Conservation (phyloP, 2,329 filamentous ascomycete species). For the Microdochium trichocladiopsis region DNA sequence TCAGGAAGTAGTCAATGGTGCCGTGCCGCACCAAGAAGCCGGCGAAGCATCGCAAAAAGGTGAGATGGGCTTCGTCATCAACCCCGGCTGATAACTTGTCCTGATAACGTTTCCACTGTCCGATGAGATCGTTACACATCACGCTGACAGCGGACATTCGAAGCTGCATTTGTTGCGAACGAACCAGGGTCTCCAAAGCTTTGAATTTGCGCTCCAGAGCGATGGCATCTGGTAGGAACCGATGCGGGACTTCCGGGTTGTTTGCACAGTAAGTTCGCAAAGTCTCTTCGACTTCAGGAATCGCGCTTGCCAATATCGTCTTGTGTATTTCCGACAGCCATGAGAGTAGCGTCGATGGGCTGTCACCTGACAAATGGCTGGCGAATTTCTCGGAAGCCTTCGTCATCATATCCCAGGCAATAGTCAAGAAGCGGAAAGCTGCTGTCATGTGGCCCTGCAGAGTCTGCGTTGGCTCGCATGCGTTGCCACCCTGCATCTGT, state of each 20-base stretch:
- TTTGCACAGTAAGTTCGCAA: slow-evolving; percentile 21
- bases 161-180: slow-evolving; percentile 84
- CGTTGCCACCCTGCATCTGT: slow-evolving; percentile 5
- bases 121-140: slow-evolving; percentile 65
- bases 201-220: slow-evolving; percentile 63
- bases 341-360: slow-evolving; percentile 27
- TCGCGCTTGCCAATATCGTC: slow-evolving; percentile 27
- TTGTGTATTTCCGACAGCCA: slow-evolving; percentile 37
- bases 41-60: slow-evolving; percentile 59
- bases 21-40: slow-evolving; percentile 62
- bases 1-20: slow-evolving; percentile 80
- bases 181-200: slow-evolving; percentile 64
- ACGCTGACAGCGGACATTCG: slow-evolving; percentile 70
- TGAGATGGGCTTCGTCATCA: slow-evolving; percentile 16
- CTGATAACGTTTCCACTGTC: slow-evolving; percentile 54
- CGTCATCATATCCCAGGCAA: slow-evolving; percentile 29
- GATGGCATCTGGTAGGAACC: slow-evolving; percentile 41
- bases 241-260: slow-evolving; percentile 28
- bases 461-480: no score
- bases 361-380: slow-evolving; percentile 41
- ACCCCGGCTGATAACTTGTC: slow-evolving; percentile 26
- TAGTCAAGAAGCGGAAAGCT: slow-evolving; percentile 35
- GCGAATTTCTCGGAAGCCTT: slow-evolving; percentile 44
- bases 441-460: slow-evolving; percentile 16
- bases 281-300: slow-evolving; percentile 24